Evolutionary conservation across 2,329 filamentous ascomycete species (phyloP).

Genomic region (Akanthomyces muscarius): DNA sequence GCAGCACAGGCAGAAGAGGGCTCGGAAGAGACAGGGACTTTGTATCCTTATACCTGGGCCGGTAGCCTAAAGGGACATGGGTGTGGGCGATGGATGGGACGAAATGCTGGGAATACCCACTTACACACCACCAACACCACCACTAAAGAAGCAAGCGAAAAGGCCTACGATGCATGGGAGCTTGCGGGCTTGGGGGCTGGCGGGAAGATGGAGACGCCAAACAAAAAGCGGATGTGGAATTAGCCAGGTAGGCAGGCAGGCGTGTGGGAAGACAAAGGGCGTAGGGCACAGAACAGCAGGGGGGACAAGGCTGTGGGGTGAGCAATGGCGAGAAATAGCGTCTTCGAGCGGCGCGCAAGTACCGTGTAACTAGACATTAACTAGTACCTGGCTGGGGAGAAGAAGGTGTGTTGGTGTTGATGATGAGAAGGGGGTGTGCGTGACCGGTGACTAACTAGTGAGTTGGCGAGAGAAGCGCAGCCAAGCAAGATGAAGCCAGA

Average conservation of each 20-base stretch:
- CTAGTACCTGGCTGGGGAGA: background rate
- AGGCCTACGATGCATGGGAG: background rate
- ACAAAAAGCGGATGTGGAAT: too few relatives aligned
- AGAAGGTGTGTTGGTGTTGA: background rate
- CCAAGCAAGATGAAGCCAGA: background rate
- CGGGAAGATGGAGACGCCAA: background rate
- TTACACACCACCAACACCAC: background rate
- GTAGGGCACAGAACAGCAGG: background rate
- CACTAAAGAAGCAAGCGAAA: slow-evolving; percentile 15
- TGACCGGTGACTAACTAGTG: slow-evolving; percentile 12
- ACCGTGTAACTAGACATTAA: background rate
- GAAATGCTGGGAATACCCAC: background rate
- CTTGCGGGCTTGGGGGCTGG: background rate
- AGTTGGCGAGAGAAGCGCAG: background rate
- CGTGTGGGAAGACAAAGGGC: background rate
- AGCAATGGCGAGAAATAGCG: background rate
- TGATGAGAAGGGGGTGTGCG: background rate
- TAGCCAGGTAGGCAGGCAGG: too few relatives aligned
- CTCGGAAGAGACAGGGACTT: background rate
- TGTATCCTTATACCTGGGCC: slow-evolving; percentile 12
- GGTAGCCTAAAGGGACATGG: slow-evolving; percentile 11
- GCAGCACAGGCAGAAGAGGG: slow-evolving; percentile 2
- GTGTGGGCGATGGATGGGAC: background rate
- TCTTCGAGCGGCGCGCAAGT: background rate
- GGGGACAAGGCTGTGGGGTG: background rate